phyloP scores from a whole-genome alignment of 139 green algal species.

The Picochlorum costavermella region DNA sequence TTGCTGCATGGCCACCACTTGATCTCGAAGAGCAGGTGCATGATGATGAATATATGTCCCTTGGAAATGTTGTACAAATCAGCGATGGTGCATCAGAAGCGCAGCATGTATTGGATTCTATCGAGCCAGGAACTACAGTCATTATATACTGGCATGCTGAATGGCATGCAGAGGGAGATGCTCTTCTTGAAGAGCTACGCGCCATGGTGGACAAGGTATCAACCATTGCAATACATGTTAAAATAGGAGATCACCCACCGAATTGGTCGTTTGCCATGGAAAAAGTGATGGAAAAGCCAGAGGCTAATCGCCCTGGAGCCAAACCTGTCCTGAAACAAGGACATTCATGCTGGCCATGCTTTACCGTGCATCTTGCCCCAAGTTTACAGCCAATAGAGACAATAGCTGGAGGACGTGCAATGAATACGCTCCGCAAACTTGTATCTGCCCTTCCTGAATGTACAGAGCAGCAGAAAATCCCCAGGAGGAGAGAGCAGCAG shows the following conservation, averaged over 20 bases:
- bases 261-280: conserved; percentile 38
- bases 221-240: conserved; percentile 13
- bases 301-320: conserved; percentile 1
- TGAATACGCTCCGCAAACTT: conserved; percentile 10
- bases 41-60: conserved; percentile 9
- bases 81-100: conserved; percentile 38
- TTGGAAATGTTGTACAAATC: conserved; percentile 32
- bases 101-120: conserved; percentile 32
- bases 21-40: conserved; percentile 15
- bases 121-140: conserved; percentile 3
- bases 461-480: too few relatives aligned
- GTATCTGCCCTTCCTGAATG: background rate
- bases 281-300: conserved; percentile 32
- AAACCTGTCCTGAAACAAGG: conserved; percentile 39
- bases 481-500: too few relatives aligned
- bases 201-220: conserved; percentile 15
- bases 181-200: conserved; percentile 13
- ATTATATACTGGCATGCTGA: conserved; percentile 51
- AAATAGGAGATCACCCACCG: conserved; percentile 34
- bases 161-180: conserved; percentile 30
- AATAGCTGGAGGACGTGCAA: conserved; percentile 16
- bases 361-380: conserved; percentile 48
- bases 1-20: conserved; percentile 48
- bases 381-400: conserved; percentile 25
- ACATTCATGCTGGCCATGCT: conserved; percentile 40